Percentiles rank a stretch among this genome's conserved stretches.
Conservation (phyloP, 2,329 filamentous ascomycete genomes). For the Coniella lustricola region DNA sequence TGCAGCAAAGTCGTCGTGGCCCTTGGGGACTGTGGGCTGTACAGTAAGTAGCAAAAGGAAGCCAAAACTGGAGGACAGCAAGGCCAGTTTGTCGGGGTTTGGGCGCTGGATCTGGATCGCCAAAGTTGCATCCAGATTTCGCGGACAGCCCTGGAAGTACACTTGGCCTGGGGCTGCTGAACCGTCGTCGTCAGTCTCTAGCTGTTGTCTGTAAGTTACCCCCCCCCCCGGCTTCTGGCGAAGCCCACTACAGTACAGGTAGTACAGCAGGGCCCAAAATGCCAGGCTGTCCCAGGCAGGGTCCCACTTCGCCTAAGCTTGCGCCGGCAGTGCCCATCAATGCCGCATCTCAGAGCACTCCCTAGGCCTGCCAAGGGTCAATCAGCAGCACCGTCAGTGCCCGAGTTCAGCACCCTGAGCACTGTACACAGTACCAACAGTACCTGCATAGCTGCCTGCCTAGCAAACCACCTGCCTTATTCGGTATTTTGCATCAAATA, state of each 20-base stretch:
- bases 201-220: background rate
- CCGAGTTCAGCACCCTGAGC: too few species aligned
- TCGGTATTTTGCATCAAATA: too few species aligned
- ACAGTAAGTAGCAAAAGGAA: background rate
- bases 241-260: background rate
- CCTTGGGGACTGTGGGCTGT: background rate
- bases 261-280: background rate
- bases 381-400: too few species aligned
- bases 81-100: background rate
- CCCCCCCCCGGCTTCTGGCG: background rate
- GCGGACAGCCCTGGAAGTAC: too few species aligned
- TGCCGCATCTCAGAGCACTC: too few species aligned
- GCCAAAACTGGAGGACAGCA: slow-evolving; percentile 2
- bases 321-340: background rate
- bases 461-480: too few species aligned
- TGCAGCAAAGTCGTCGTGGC: slow-evolving; percentile 4
- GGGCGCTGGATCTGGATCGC: background rate
- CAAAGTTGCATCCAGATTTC: too few species aligned
- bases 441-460: too few species aligned
- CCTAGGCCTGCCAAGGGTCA: too few species aligned
- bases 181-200: too few species aligned
- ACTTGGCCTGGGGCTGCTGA: too few species aligned
- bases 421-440: too few species aligned
- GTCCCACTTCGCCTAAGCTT: background rate
- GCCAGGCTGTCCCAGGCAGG: slow-evolving; percentile 2